Base-by-base conservation (phyloP, 495 filamentous ascomycete genomes). In the Podospora pseudocomata region DNA sequence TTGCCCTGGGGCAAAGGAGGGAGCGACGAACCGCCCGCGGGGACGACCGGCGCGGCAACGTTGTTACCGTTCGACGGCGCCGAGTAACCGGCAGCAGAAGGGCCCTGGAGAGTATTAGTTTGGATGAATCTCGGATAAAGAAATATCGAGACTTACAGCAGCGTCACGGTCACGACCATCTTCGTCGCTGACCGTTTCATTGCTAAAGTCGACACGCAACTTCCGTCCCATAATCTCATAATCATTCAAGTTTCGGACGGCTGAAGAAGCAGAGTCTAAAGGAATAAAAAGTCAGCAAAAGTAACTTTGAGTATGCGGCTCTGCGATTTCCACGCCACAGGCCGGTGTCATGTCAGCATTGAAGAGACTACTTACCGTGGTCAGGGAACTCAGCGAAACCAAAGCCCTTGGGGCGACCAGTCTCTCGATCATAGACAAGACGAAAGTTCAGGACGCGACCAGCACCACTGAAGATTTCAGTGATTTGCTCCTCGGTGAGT, bases 211-310 rank as follows among this genome's bases (percentile, higher is more conserved):
- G 34, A 99, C 95, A 32, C 94, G 88, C 65, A 99, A 85, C 74
- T 96, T 96, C 65, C 95, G 88, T 23, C 92, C 92, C 92, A 97
- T 96, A 68, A 97, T 89, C 77, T 98, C 94, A 83, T 94, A 88
- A 76, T 96, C 92, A 81, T 99, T 96, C 39, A 99, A 84, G 75
- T 99, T 99, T 67, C 95, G 90, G 20, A 98, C 94, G 5, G 95
- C 95, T 1, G 93, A 96, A 55, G 94, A 92, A 20, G 95, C 95
- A 6, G 92, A 91, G 73, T 99, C 95, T 58, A 58, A 58, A 2
- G 39, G 56, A n/a, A 55, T 26, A 54, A 63, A 27, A 59, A 23
- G 54, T 60, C 23, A 58, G 23, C n/a, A 20, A 58, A 58, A 58
- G 23, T 9, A 20, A 20, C 20, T 20, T 49, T 3, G 13, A 49